A percentile compares a stretch with the other conserved stretches of the same genome.
Evolutionary conservation across 768 basidiomycete species (phyloP).

Genomic region (Ramaria rubella): DNA sequence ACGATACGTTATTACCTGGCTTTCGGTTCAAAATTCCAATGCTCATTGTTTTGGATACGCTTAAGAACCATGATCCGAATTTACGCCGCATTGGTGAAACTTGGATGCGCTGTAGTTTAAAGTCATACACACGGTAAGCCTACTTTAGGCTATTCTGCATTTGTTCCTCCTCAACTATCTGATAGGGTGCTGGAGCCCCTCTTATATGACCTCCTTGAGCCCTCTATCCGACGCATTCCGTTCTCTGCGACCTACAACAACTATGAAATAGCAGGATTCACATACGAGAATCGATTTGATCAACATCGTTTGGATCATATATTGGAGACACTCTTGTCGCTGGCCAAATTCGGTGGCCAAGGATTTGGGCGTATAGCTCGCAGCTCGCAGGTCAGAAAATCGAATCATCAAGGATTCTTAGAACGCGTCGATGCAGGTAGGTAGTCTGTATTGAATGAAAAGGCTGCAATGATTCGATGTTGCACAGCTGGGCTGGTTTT

Average conservation of each 20-base stretch:
- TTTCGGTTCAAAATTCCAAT: conserved; percentile 79
- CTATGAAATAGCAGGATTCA: conserved; percentile 57
- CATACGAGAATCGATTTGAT: conserved; percentile 73
- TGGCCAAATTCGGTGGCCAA: conserved; percentile 48
- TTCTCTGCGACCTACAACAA: conserved; percentile 49
- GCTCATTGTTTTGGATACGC: conserved; percentile 78
- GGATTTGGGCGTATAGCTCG: conserved; percentile 76
- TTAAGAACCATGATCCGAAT: conserved; percentile 69
- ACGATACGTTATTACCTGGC: conserved; percentile 77
- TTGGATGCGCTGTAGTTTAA: conserved; percentile 94
- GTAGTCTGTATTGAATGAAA: conserved; percentile 11
- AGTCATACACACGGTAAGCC: conserved; percentile 79
- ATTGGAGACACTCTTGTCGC: conserved; percentile 52
- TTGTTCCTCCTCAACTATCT: neutral
- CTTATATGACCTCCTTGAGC: conserved; percentile 68
- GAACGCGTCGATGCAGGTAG: conserved; percentile 57
- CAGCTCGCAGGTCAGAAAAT: conserved; percentile 31
- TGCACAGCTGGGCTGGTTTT: conserved; percentile 35
- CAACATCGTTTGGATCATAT: conserved; percentile 59
- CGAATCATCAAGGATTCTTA: conserved; percentile 43
- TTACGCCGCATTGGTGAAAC: conserved; percentile 81
- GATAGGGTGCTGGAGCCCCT: conserved; percentile 85
- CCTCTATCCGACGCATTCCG: conserved; percentile 49
- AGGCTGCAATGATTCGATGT: neutral
- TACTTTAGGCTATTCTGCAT: neutral